Percentiles rank a stretch among this genome's conserved stretches.
Conservation (phyloP, 2,329 filamentous ascomycete genomes). For the Cytospora chrysosperma region DNA sequence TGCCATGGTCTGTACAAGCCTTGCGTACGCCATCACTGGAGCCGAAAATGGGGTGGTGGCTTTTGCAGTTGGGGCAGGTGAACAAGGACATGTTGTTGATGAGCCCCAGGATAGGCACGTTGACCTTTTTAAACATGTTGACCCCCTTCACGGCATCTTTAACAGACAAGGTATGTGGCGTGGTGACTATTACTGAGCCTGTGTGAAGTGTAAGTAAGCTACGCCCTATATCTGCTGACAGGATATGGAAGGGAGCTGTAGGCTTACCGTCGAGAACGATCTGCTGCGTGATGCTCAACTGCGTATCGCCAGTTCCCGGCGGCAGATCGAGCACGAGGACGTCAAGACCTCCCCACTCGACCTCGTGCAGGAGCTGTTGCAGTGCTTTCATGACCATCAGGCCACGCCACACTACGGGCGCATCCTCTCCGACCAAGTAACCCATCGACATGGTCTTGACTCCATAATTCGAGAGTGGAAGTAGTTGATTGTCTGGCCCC, state of each 20-base stretch:
- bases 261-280: conserved; percentile 75
- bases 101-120: conserved; percentile 78
- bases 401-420: conserved; percentile 90
- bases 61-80: conserved; percentile 72
- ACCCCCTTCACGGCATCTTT: conserved; percentile 91
- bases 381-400: conserved; percentile 98
- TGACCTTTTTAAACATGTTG: conserved; percentile 86
- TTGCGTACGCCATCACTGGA: conserved; percentile 61
- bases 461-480: conserved; percentile 91
- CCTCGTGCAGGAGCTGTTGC: conserved; percentile 91
- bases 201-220: background rate
- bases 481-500: conserved; percentile 68
- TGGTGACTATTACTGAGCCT: conserved; percentile 85
- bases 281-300: conserved; percentile 95
- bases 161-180: conserved; percentile 88
- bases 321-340: conserved; percentile 87
- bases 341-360: conserved; percentile 89
- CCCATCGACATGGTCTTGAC: conserved; percentile 99
- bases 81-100: conserved; percentile 92
- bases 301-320: conserved; percentile 92
- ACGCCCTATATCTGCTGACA: background rate
- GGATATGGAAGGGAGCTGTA: conserved; percentile 5
- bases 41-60: conserved; percentile 75
- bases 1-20: conserved; percentile 69
- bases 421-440: conserved; percentile 76